A percentile compares a stretch with the other conserved stretches of the same genome.
phyloP scores from a whole-genome alignment of 768 basidiomycete species.

The Pulveroboletus sp. region DNA sequence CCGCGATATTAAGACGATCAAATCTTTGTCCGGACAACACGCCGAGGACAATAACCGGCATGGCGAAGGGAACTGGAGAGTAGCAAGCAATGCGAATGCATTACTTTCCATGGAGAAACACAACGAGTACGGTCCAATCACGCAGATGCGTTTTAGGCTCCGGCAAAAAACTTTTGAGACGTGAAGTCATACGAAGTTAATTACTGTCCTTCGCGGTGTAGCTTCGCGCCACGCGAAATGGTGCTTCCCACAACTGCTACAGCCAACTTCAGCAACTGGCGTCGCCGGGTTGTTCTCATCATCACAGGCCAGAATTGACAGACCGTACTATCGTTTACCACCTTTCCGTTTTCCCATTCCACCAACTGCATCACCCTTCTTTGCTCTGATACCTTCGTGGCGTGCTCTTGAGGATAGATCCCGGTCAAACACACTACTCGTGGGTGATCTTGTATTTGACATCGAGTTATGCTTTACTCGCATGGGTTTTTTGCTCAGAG shows the following conservation, averaged over 20 bases:
- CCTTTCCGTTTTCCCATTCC: conserved; percentile 50
- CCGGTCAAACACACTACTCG: conserved; percentile 50
- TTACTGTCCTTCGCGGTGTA: conserved; percentile 19
- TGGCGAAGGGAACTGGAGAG: conserved; percentile 52
- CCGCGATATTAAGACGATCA: conserved; percentile 64
- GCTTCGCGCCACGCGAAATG: conserved; percentile 28
- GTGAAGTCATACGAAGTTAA: conserved; percentile 21
- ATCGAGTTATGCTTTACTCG: conserved; percentile 34
- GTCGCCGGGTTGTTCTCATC: neutral
- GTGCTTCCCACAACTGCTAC: conserved; percentile 19
- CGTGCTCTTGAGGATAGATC: conserved; percentile 50
- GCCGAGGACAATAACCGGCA: conserved; percentile 60
- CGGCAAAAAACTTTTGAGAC: conserved; percentile 8
- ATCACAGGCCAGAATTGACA: neutral
- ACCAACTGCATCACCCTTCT: conserved; percentile 56
- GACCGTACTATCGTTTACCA: conserved; percentile 30
- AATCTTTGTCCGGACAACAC: conserved; percentile 85
- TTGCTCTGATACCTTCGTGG: conserved; percentile 63
- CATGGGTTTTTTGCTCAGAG: conserved; percentile 35
- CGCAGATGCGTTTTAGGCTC: neutral
- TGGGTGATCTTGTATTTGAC: conserved; percentile 30
- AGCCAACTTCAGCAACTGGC: too few species aligned
- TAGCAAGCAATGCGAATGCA: conserved; percentile 55
- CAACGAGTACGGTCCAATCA: neutral
- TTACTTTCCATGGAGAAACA: conserved; percentile 37